Evolutionary conservation across 176 grass and related monocot genomes (phyloP), one percentile per base, ranked within the genome.

Genomic region (Ensete glaucum): DNA sequence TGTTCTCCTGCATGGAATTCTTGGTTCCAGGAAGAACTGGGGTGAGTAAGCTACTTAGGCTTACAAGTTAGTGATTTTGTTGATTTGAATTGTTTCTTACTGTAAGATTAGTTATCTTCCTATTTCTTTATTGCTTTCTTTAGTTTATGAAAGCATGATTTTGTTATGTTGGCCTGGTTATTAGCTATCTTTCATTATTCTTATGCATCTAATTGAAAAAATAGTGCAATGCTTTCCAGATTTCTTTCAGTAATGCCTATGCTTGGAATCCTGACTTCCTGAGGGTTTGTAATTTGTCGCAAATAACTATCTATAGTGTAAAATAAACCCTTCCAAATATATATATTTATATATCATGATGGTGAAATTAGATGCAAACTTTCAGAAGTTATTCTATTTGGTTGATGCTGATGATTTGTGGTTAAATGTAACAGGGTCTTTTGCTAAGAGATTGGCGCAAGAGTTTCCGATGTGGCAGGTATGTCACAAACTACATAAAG

Each of bases 391-490:
- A 58, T 4, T 58, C 3, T 11, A 1, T 17, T 34, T 5, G 15
- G 15, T 11, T 20, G 27, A 50, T 50, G 15, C 16, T 69, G 17
- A 50, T 21, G 67, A 69, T 50, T 69, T 50, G 50, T 76, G 9
- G 53, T 72, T 64, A 69, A 52, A 3, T 60, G 74, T 11, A 50
- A 54, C 80, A 99, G 90, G 95, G 53, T 91, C 95, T 73, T 94
- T 99, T 81, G 81, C 88, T 8, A 91, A 87, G 79, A 94, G 90
- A 72, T 82, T 99, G 78, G 90, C 90, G 83, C 86, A 94, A 87
- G 90, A 99, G 89, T 99, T 99, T 73, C 95, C 95, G 4, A 91
- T 91, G 95, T 99, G 95, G 95, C 95, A 99, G 95, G 90, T 91
- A 67, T 50, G 25, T 75, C 23, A 11, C 26, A 3, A 1, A 64